These are phyloP conservation scores for Bolboschoenoplectus hybrid DNA, from an alignment of 202 grass and related monocot genomes.

Conservation along the genomic window DNA sequence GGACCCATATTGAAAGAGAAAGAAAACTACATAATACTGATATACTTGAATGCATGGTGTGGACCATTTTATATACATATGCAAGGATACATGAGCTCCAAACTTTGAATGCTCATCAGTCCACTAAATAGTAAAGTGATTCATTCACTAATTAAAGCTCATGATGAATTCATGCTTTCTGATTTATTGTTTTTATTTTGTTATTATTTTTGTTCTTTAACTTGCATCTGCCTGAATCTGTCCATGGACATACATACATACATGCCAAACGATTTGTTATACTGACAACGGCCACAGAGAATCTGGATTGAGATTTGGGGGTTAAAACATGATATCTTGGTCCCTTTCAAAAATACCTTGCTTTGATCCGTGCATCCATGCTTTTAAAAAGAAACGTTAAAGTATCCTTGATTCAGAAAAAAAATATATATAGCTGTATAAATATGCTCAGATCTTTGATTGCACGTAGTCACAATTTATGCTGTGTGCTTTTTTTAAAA, in stretches of 20 bases:
- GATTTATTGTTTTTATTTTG: background rate
- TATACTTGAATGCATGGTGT: constrained; percentile 27
- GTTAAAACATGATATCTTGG: constrained; percentile 26
- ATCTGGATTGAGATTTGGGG: constrained; percentile 11
- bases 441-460: background rate
- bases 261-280: background rate
- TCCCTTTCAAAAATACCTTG: constrained; percentile 36
- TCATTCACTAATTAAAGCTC: background rate
- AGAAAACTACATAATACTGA: constrained; percentile 31
- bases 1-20: constrained; percentile 37
- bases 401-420: constrained; percentile 31
- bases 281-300: background rate
- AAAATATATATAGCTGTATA: background rate
- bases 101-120: constrained; percentile 18
- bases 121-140: constrained; percentile 20
- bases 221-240: background rate
- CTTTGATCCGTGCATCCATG: constrained; percentile 25
- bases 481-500: background rate
- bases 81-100: constrained; percentile 1
- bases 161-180: background rate
- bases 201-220: background rate
- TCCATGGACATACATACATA: background rate
- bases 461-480: constrained; percentile 29
- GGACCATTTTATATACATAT: constrained; percentile 19
- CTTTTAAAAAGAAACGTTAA: constrained; percentile 25